These are phyloP conservation scores for Fistulifera solaris DNA, from an alignment of 108 stramenopile genomes.

Conservation along the genomic window DNA sequence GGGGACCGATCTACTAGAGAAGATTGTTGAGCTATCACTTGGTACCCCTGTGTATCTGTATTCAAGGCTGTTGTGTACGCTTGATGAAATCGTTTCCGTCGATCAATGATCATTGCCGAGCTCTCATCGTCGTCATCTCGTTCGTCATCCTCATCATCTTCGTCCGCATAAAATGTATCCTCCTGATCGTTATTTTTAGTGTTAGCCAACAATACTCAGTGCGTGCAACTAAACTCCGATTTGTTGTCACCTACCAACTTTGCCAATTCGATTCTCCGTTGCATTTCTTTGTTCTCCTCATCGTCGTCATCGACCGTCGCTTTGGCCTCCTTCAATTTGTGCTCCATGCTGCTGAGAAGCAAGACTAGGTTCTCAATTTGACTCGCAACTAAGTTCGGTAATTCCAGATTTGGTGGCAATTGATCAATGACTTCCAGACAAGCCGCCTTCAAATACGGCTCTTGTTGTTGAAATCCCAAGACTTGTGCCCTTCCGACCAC, in stretches of 20 bases:
- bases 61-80: constrained; percentile 26
- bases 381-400: constrained; percentile 40
- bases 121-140: constrained; percentile 25
- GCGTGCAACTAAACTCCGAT: constrained; percentile 10
- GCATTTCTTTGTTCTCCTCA: constrained; percentile 26
- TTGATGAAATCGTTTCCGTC: constrained; percentile 15
- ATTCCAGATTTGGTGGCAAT: constrained; percentile 30
- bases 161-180: constrained; percentile 22
- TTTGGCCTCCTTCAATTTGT: constrained; percentile 20
- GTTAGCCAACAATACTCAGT: not conserved
- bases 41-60: constrained; percentile 44
- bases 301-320: constrained; percentile 19
- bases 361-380: constrained; percentile 51
- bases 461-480: constrained; percentile 42
- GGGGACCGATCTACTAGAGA: constrained; percentile 31
- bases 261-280: constrained; percentile 54
- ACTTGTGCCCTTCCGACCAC: constrained; percentile 56
- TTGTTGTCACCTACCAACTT: too few species aligned
- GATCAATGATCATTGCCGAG: too few species aligned
- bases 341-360: constrained; percentile 42
- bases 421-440: constrained; percentile 51
- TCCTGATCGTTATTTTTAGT: constrained; percentile 24
- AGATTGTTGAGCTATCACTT: not conserved
- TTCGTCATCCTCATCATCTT: constrained; percentile 28
- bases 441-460: constrained; percentile 51